Percentiles rank a stretch among this genome's conserved stretches.
Conservation (phyloP, 306 rosid species). For the Cicer bijugum region DNA sequence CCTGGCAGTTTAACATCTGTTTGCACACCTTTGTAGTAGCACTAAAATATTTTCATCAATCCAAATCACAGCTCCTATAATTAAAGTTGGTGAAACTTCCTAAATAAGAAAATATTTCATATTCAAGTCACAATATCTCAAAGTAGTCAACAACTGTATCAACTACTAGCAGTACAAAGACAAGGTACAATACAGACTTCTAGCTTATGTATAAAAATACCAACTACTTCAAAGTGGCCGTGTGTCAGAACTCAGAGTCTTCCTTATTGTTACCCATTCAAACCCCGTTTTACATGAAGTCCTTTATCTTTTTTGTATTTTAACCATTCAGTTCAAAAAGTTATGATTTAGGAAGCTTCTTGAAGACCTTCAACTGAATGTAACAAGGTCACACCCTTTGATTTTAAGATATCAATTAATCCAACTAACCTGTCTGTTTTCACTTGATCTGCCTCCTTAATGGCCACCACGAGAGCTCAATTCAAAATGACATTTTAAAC, state of each 20-base stretch:
- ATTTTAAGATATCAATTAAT: constrained; percentile 33
- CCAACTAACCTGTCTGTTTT: constrained; percentile 24
- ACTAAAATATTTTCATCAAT: constrained; percentile 9
- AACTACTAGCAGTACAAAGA: constrained; percentile 7
- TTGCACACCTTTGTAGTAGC: constrained; percentile 2
- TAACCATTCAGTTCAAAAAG: constrained; percentile 15
- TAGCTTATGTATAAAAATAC: constrained; percentile 16
- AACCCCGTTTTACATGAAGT: constrained; percentile 16
- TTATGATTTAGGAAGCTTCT: constrained; percentile 28
- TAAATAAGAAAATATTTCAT: constrained; percentile 20
- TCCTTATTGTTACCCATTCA: constrained; percentile 9
- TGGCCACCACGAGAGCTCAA: constrained; percentile 35
- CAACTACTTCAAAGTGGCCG: constrained; percentile 31
- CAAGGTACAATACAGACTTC: constrained; percentile 16
- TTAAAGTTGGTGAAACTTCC: constrained; percentile 2
- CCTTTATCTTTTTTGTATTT: not conserved
- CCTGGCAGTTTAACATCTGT: constrained; percentile 28
- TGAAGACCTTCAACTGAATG: constrained; percentile 8
- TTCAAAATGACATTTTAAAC: constrained; percentile 31
- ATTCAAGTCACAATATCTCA: constrained; percentile 14
- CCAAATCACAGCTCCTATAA: constrained; percentile 9
- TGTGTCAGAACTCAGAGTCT: constrained; percentile 10
- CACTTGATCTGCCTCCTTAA: constrained; percentile 15
- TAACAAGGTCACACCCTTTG: constrained; percentile 23
- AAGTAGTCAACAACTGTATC: constrained; percentile 27